Evolutionary conservation across 2,329 filamentous ascomycete species (phyloP), one percentile per base, ranked within the genome.

Genomic region (Phialophora tarda): DNA sequence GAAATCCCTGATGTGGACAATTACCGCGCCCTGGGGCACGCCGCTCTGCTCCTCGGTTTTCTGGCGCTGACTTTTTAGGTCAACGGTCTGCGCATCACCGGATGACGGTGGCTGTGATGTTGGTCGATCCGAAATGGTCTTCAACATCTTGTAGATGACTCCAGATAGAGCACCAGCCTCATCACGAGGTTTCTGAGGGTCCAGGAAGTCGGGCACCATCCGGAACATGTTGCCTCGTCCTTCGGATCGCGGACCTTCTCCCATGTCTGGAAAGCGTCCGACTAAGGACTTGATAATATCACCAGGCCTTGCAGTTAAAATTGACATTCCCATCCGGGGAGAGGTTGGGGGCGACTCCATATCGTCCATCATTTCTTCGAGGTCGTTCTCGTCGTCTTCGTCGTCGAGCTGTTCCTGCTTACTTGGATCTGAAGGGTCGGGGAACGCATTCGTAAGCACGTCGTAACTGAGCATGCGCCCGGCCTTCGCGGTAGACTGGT

Each of bases 1-100:
- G 73, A 92, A 91, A 75, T 98, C 92, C 75, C 91, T 87, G 12
- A 97, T 80, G 72, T 92, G 92, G 47, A 96, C 82, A 65, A 98
- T 88, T 7, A 93, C 62, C 30, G 63, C 60, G 53, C 53, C 58
- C 32, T 66, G 63, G 4, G 68, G 57, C 7, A 65, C 51, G 1
- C 68, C 65, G n/a, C 30, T 64, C n/a, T 77, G 75, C 17, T 83
- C 81, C 34, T 82, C 82, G 21, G 83, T 78, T 7, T 81, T 79
- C 48, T 83, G 82, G 11, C 83, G 81, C 4, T 70, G 32, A 53
- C 79, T 77, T 59, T 79, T 75, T 65, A 71, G 73, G 21, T 72
- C 64, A n/a, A 72, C 72, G 6, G 50, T 65, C 28, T 69, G 65
- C 48, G 67, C 67, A 11, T 57, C 60, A 12, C 28, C 24, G 2